Evolutionary conservation across 2,329 filamentous ascomycete species (phyloP), one percentile per base, ranked within the genome.

Genomic region (Coleophoma cylindrospora): DNA sequence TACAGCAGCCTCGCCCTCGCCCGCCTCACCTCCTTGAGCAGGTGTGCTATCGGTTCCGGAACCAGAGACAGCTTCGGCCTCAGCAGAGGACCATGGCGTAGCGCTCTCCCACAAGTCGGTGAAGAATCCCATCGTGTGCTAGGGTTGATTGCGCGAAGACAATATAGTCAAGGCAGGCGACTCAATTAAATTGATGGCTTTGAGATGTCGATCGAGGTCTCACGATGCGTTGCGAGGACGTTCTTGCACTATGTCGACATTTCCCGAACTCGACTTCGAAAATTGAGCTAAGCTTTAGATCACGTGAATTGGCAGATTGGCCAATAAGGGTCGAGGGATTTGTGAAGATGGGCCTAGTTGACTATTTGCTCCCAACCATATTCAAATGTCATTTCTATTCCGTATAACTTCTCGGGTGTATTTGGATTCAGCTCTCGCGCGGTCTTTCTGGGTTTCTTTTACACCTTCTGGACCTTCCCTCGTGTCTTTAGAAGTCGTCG

Each of bases 31-130:
- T 34, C 71, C 70, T 57, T 77, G 71, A 53, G 72, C 68, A 43
- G 71, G 70, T 47, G 51, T 45, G 19, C 38, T 43, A 17, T 50
- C 43, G 17, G 49, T 40, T 34, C 47, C 49, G 19, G 48, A 40
- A 15, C 43, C 53, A 48, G 38, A 47, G 40, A 49, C 54, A 19
- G 81, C 81, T 72, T 86, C 82, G 60, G 82, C 82, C 68, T 85
- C 78, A 60, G 75, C 81, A 59, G 76, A 76, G 67, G 73, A 74
- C 82, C 82, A 86, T 67, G 82, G 82, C 72, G 77, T 74, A 60
- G 78, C 81, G 56, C 81, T 81, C 71, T 84, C 80, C 65, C 83
- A 71, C 66, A 86, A 72, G 66, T 85, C 82, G 65, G 84, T 80
- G 79, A 81, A 84, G 73, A 85, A 75, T 74, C 80, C 81, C 82